A percentile compares a stretch with the other conserved stretches of the same genome.
Conservation (phyloP, 2,329 filamentous ascomycete genomes). For the Elsinoe arachidis region DNA sequence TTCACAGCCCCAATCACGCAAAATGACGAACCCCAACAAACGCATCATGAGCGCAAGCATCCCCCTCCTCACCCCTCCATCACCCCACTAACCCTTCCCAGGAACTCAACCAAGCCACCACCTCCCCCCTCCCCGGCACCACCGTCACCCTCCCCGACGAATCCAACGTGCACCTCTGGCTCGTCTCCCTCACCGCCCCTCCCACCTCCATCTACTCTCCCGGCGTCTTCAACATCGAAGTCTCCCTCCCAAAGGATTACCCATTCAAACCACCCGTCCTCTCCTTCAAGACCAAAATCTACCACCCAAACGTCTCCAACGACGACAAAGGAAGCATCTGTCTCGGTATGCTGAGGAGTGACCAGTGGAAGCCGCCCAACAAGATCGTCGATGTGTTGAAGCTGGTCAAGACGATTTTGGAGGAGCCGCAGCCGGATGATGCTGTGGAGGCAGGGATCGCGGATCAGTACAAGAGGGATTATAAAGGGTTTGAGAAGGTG, state of each 20-base stretch:
- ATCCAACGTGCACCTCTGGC: constrained; percentile 59
- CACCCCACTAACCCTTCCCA: constrained; percentile 26
- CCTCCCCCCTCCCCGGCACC: constrained; percentile 49
- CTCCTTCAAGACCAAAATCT: constrained; percentile 80
- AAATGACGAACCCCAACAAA: constrained; percentile 30
- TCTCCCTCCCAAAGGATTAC: constrained; percentile 70
- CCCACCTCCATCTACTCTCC: constrained; percentile 56
- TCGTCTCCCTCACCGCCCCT: constrained; percentile 57
- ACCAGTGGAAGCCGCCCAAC: constrained; percentile 86
- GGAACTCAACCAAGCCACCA: constrained; percentile 53
- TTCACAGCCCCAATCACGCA: background rate
- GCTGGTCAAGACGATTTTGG: constrained; percentile 63
- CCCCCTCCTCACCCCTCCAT: background rate
- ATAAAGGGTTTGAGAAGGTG: constrained; percentile 61
- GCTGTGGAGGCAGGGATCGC: constrained; percentile 80
- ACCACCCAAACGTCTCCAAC: constrained; percentile 91
- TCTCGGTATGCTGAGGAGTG: constrained; percentile 69
- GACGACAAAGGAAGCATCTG: constrained; percentile 80
- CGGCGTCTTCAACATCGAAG: constrained; percentile 64
- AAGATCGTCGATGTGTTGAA: constrained; percentile 68
- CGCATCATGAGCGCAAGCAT: constrained; percentile 37
- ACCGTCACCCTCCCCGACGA: constrained; percentile 51
- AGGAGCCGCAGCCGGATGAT: constrained; percentile 80
- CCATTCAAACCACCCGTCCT: constrained; percentile 81
- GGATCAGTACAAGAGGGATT: constrained; percentile 67